Conservation (phyloP, 768 basidiomycete genomes). For the Phylloporus sp. region DNA sequence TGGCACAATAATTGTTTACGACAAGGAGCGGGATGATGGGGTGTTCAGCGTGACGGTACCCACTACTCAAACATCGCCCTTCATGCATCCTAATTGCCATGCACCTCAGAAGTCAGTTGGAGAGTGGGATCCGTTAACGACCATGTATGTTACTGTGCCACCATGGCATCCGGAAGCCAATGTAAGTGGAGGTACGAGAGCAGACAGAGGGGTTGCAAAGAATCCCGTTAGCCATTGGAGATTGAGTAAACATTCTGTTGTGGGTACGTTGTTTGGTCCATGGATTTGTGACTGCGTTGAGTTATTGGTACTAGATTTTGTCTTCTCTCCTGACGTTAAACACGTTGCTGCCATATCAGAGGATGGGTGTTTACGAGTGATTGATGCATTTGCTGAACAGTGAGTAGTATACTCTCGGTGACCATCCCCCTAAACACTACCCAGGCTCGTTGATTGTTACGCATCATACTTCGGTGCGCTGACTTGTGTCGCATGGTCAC, state of each 20-base stretch:
- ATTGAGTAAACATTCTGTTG: conserved; percentile 64
- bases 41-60: conserved; percentile 64
- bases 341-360: conserved; percentile 88
- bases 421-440: conserved; percentile 1
- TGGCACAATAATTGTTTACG: conserved; percentile 85
- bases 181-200: conserved; percentile 29
- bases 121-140: conserved; percentile 76
- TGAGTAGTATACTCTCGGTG: conserved; percentile 34
- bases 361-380: conserved; percentile 86
- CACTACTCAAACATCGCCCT: conserved; percentile 22
- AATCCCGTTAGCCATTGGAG: conserved; percentile 94
- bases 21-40: conserved; percentile 88
- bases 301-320: conserved; percentile 57
- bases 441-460: conserved; percentile 88
- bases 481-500: conserved; percentile 91
- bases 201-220: conserved; percentile 69
- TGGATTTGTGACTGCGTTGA: background rate
- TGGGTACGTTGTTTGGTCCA: conserved; percentile 48
- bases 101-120: conserved; percentile 28
- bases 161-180: conserved; percentile 73
- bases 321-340: conserved; percentile 91
- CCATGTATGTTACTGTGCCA: conserved; percentile 75
- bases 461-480: conserved; percentile 93
- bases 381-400: conserved; percentile 87
- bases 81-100: conserved; percentile 24